Evolutionary conservation across 2,329 filamentous ascomycete species (phyloP).

Genomic region (Microcyclosporella mali): DNA sequence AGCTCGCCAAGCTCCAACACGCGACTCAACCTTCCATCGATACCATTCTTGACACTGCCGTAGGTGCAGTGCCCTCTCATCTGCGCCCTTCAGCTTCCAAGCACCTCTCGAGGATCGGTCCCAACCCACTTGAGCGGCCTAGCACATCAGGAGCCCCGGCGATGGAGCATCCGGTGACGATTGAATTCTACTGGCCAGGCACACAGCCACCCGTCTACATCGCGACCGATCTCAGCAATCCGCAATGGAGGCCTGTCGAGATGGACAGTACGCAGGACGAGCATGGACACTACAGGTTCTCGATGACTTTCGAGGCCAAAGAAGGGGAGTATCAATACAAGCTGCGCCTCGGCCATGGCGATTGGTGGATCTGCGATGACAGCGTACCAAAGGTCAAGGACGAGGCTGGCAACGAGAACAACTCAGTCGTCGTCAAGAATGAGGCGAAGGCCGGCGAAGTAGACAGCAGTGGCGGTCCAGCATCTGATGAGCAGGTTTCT

Average conservation of each 20-base stretch:
- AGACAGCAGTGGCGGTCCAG: background rate
- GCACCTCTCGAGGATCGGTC: conserved; percentile 28
- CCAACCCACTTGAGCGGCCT: conserved; percentile 12
- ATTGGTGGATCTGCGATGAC: conserved; percentile 67
- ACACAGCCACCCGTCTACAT: conserved; percentile 63
- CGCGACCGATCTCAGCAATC: conserved; percentile 61
- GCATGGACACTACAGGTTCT: conserved; percentile 51
- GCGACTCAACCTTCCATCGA: conserved; percentile 10
- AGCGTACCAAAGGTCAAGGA: conserved; percentile 50
- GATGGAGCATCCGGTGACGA: conserved; percentile 42
- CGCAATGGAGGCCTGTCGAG: conserved; percentile 61
- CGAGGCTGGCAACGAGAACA: conserved; percentile 50
- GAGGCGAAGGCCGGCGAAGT: conserved; percentile 5
- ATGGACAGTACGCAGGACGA: conserved; percentile 52
- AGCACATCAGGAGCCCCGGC: conserved; percentile 15
- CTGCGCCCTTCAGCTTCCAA: conserved; percentile 6
- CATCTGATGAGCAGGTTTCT: background rate
- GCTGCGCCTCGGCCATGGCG: conserved; percentile 59
- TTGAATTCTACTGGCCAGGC: conserved; percentile 57
- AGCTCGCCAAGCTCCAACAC: background rate
- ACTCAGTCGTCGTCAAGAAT: conserved; percentile 38
- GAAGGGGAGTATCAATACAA: conserved; percentile 66
- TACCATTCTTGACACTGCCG: conserved; percentile 7
- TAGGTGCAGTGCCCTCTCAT: conserved; percentile 1
- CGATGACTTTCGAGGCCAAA: conserved; percentile 49